These are phyloP conservation scores for barrel medic (Medicago truncatula) DNA, from an alignment of 306 rosid genomes.

Conservation along the genomic window DNA sequence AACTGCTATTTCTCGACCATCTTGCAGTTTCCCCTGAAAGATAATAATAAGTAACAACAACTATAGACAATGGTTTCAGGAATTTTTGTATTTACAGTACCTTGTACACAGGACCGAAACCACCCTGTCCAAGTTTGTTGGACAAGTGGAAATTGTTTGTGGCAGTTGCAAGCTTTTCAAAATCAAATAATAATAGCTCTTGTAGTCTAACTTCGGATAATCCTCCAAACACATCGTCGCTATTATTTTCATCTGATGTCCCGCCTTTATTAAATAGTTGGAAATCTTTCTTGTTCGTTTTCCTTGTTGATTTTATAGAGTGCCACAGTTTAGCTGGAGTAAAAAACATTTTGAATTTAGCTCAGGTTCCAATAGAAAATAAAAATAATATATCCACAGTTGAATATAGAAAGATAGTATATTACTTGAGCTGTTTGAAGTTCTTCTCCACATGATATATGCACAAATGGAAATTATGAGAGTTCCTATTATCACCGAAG, in stretches of 20 bases:
- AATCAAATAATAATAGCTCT: neutral
- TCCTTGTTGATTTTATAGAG: neutral
- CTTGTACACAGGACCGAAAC: neutral
- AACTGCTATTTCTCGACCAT: neutral
- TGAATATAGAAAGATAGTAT: neutral
- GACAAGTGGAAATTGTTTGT: neutral
- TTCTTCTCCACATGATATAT: constrained; percentile 39
- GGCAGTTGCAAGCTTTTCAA: neutral
- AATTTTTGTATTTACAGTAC: neutral
- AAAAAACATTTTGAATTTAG: neutral
- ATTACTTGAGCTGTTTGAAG: neutral
- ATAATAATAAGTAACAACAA: neutral
- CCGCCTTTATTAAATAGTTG: neutral
- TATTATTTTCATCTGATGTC: neutral
- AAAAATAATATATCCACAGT: neutral
- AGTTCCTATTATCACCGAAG: constrained; percentile 26
- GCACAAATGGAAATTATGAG: neutral
- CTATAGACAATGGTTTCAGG: neutral
- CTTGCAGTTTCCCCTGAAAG: neutral
- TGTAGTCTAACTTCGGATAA: neutral
- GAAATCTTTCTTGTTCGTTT: neutral
- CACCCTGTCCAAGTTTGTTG: neutral
- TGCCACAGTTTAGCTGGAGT: neutral
- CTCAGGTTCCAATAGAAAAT: neutral
- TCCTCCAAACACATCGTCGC: neutral